Percentiles rank a stretch among this genome's conserved stretches.
phyloP scores from a whole-genome alignment of 768 basidiomycete genomes.

The Imleria badia region DNA sequence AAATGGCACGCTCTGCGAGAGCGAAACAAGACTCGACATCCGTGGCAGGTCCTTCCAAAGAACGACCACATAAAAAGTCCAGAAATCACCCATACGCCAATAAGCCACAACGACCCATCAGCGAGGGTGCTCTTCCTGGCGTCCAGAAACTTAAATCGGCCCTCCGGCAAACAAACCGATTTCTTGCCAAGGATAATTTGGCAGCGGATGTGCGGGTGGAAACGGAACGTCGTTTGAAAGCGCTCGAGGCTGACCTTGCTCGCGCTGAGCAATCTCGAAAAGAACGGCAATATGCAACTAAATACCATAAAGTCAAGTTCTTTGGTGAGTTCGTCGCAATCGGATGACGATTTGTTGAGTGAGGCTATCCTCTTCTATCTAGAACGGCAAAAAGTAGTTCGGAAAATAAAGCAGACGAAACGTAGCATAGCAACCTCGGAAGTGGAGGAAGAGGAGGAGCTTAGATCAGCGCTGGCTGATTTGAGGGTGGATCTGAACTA shows the following conservation, averaged over 20 bases:
- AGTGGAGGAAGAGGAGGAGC: constrained; percentile 36
- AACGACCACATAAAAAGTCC: constrained; percentile 12
- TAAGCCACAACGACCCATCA: not conserved
- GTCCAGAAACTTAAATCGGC: constrained; percentile 85
- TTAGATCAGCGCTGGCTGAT: constrained; percentile 52
- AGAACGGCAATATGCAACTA: constrained; percentile 69
- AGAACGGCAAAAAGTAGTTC: constrained; percentile 87
- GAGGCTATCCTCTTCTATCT: not conserved
- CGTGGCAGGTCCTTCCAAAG: constrained; percentile 13
- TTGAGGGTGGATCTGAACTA: constrained; percentile 91
- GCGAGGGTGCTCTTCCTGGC: constrained; percentile 47
- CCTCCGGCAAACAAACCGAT: constrained; percentile 76
- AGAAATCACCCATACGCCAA: constrained; percentile 14
- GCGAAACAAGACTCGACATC: constrained; percentile 2
- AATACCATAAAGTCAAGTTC: constrained; percentile 92
- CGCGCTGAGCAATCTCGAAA: constrained; percentile 61
- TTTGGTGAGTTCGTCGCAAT: constrained; percentile 61
- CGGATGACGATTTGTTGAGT: not conserved
- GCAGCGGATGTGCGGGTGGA: constrained; percentile 83
- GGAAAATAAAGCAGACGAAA: constrained; percentile 73
- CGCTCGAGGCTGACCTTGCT: constrained; percentile 71
- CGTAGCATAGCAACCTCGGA: constrained; percentile 43
- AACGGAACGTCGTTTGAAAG: constrained; percentile 75
- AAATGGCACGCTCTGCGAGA: constrained; percentile 20
- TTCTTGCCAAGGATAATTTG: constrained; percentile 83